Evolutionary conservation across 768 basidiomycete species (phyloP), one percentile per base, ranked within the genome.

Genomic region (Antrodiella citrinella): DNA sequence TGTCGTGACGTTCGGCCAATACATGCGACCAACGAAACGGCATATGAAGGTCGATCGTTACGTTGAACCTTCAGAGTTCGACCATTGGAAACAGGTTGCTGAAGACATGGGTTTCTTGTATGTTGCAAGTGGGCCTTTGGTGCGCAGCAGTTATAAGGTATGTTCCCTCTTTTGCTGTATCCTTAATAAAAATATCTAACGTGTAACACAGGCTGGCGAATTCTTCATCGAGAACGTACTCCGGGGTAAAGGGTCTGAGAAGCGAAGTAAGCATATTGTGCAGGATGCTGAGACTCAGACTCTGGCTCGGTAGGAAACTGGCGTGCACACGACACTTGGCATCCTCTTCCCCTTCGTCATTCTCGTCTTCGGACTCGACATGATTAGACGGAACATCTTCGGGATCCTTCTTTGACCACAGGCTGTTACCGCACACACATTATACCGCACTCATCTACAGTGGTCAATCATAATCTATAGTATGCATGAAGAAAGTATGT

Each of bases 41-140:
- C 96, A 99, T 68, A 98, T 99, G 96, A 99, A 98, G 67, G 96
- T 99, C 9, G 86, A 91, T 57, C 86, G 91, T 24, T 99, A 99
- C 59, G 92, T 98, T 20, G 82, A 91, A 53, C 96, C 96, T 1
- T 78, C 81, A 3, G 94, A 98, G 64, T 99, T 98, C 59, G 87
- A 89, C 54, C 71, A 76, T 50, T 99, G 95, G 95, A 93, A 86
- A 63, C 71, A 79, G 59, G 73, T 87, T 10, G 95, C 96, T 4
- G 91, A 97, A 60, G 80, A 82, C 54, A 84, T 96, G 77, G 93
- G 95, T 38, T 99, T 99, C 77, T 63, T 97, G 42, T 99, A 99
- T 59, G 95, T 97, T 26, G 96, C 96, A 7, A 91, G 89, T 66
- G 96, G 96, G 0, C 96, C 96, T 11, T 72, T 99, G 18, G 95